Evolutionary conservation across 2,329 filamentous ascomycete species (phyloP), one percentile per base, ranked within the genome.

Genomic region (Stylonectria norvegica): DNA sequence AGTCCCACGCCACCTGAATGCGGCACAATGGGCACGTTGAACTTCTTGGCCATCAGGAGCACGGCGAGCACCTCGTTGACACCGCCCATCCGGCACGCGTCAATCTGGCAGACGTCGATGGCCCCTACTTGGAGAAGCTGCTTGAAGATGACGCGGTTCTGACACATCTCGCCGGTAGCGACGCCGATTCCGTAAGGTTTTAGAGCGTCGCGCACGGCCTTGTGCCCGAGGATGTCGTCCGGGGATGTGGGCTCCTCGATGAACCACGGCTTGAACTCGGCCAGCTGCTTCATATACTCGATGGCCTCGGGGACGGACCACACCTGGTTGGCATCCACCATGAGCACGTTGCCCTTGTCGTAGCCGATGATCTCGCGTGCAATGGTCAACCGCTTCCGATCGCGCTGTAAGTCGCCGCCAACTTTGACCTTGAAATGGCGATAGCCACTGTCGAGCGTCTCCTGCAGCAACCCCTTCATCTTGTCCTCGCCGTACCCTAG

Each of bases 11-110:
- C 89, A 15, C 90, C 89, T 1, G 83, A 88, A 69, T 95, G 89
- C 1, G 90, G 89, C 5, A 95, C 89, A 52, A 95, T 84, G 11
- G 89, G 89, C 3, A 95, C 77, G 37, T 75, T 74, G 61, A 81
- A 82, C 69, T 89, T 89, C 59, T 80, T 83, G 14, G 89, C 89
- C 69, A 95, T 85, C 30, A 95, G 76, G 23, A 95, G 68, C 28
- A 95, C 89, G n/a, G 89, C 89, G 17, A 95, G 75, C 18, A 91
- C 89, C 68, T 95, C 89, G 67, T 95, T 95, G 32, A 95, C 87
- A 47, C 89, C 89, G 29, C 89, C 89, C 53, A 95, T 77, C 18
- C 89, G 83, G 71, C 89, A 95, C 3, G 89, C 89, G 57, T 95
- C 89, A 55, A 93, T 86, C 66, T 95, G 89, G 62, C 88, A 89